Evolutionary conservation across 495 filamentous ascomycete species (phyloP), one percentile per base, ranked within the genome.

Genomic region (Podospora sp.): DNA sequence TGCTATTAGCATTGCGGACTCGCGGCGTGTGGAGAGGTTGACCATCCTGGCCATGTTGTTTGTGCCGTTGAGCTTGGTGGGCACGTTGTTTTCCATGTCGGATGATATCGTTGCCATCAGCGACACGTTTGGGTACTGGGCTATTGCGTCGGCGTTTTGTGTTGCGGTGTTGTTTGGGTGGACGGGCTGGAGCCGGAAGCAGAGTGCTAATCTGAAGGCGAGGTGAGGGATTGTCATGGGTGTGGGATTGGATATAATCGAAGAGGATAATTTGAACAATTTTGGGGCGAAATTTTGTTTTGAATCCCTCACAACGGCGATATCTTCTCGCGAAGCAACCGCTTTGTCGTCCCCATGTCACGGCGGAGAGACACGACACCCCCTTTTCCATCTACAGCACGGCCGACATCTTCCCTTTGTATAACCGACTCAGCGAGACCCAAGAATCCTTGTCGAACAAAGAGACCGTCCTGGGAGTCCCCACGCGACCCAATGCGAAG

Each of bases 341-440:
- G n/a, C n/a, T n/a, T n/a, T n/a, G n/a, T n/a, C n/a, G n/a, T n/a
- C n/a, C n/a, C n/a, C n/a, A n/a, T n/a, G n/a, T n/a, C n/a, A n/a
- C n/a, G n/a, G n/a, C n/a, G n/a, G n/a, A n/a, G n/a, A 25, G 60
- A 61, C 36, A 22, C 68, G 46, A 68, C 53, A n/a, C 72, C 72
- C 11, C 72, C 72, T 36, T 72, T 72, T 6, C 69, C 72, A 1
- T 40, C 21, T n/a, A 62, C 62, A 0, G 69, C 66, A 11, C 65
- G 65, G 16, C 65, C 63, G n/a, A 65, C 26, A 22, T 74, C 69
- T 49, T 74, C 69, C 57, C 65, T 68, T 4, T 18, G 40, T 1
- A 70, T 55, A 52, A 72, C 16, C 11, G 62, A 16, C 20, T 33
- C 67, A 4, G 69, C 60, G 0, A 67, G 7, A 21, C 52, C 63